These are phyloP conservation scores for Volvariella volvacea DNA, from an alignment of 1,284 basidiomycete species.

Conservation along the genomic window DNA sequence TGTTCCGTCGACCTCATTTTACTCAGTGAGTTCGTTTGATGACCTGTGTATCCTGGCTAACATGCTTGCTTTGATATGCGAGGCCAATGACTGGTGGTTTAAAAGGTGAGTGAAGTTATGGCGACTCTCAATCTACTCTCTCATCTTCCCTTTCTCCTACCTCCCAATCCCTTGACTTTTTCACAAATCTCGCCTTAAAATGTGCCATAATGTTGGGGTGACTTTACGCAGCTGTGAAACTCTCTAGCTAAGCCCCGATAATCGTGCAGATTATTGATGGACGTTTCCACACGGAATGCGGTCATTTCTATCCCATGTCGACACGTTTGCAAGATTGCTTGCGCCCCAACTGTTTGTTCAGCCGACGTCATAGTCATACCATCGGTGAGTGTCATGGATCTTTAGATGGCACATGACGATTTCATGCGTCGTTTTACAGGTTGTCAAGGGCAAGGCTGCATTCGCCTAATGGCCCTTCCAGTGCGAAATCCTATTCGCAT, in stretches of 20 bases:
- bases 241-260: conserved; percentile 5
- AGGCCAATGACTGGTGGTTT: neutral
- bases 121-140: neutral
- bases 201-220: conserved; percentile 72
- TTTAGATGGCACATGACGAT: neutral
- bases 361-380: conserved; percentile 53
- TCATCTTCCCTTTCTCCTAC: conserved; percentile 1
- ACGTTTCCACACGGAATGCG: conserved; percentile 63
- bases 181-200: conserved; percentile 21
- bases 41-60: too few species aligned
- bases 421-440: conserved; percentile 28
- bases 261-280: conserved; percentile 64
- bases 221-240: conserved; percentile 3
- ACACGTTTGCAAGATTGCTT: conserved; percentile 66
- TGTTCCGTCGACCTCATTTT: too few species aligned
- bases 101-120: neutral
- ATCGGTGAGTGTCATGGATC: conserved; percentile 33
- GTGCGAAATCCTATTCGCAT: conserved; percentile 70
- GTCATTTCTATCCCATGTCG: conserved; percentile 72
- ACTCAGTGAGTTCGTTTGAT: too few species aligned
- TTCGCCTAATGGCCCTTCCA: conserved; percentile 63
- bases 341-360: conserved; percentile 61
- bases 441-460: conserved; percentile 54
- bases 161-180: conserved; percentile 1
- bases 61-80: too few species aligned